Evolutionary conservation across 495 filamentous ascomycete species (phyloP), one percentile per base, ranked within the genome.

Genomic region (Aspergillus leporis): DNA sequence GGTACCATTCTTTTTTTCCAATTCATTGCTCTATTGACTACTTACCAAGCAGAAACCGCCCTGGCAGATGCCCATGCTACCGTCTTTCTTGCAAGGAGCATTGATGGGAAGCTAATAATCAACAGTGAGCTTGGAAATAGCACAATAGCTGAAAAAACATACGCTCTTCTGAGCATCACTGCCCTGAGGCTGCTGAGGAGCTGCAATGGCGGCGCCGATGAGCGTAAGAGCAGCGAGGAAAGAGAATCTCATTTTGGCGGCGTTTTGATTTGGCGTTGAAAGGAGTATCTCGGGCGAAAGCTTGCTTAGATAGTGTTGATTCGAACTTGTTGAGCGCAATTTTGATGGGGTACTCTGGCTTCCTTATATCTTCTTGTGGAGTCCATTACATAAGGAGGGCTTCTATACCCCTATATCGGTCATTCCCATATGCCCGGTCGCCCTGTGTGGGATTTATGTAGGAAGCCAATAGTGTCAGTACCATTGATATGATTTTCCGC

Each of bases 161-260:
- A 45, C 41, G n/a, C 8, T 45, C 9, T 36, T 36, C 41, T 45
- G 16, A 14, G 18, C 41, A 7, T 45, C n/a, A 45, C 41, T 14
- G 2, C 6, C 41, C n/a, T 45, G 12, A 40, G 36, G 41, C 41
- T 45, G 41, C 41, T 45, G 41, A 14, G 41, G 41, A 4, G 18
- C 18, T 5, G 41, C 41, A 21, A 45, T n/a, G 9, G 41, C 41
- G 9, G 18, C 41, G 41, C 41, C 9, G 21, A 51, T 30, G 31
- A 63, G 53, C 30, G 56, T 22, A 21, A 63, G 48, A 21, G 61
- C 19, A 16, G 50, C 21, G 32, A 59, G 43, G 28, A 54, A 25
- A n/a, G 52, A 40, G 46, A 55, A 28, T 14, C 52, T 22, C 61
- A 63, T 63, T 41, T 52, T 55, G 52, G 61, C 5, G 10, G 36